A percentile compares a stretch with the other conserved stretches of the same genome.
phyloP scores from a whole-genome alignment of 306 rosid species.

The Lathyrus sativus region DNA sequence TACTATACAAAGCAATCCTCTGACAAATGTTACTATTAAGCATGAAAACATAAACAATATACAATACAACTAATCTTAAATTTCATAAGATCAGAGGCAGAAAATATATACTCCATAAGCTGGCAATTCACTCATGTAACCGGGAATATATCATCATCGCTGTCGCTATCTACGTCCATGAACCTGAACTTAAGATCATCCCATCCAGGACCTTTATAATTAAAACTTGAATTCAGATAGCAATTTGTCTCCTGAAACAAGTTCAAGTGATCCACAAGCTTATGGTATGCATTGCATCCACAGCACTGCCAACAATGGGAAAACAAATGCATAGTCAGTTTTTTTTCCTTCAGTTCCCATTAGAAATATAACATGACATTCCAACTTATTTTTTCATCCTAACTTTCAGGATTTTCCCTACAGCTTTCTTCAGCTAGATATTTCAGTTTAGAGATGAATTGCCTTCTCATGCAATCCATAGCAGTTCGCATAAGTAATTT shows the following conservation, averaged over 20 bases:
- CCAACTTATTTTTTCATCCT: background rate
- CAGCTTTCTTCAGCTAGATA: background rate
- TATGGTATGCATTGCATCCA: conserved; percentile 89
- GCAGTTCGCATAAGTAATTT: conserved; percentile 29
- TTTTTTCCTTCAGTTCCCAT: background rate
- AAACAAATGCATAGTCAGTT: background rate
- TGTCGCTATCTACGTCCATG: conserved; percentile 57
- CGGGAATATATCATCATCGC: conserved; percentile 53
- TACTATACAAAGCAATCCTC: conserved; percentile 30
- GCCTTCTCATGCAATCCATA: background rate
- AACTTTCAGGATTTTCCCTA: background rate
- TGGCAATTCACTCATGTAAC: conserved; percentile 47
- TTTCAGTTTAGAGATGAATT: background rate
- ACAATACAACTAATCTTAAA: conserved; percentile 45
- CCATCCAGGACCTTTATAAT: conserved; percentile 73
- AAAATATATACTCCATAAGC: conserved; percentile 43
- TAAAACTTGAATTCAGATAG: conserved; percentile 76
- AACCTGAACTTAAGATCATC: conserved; percentile 63
- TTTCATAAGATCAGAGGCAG: conserved; percentile 38
- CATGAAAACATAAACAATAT: conserved; percentile 42
- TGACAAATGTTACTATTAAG: conserved; percentile 16
- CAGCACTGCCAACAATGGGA: conserved; percentile 64
- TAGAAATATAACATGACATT: conserved; percentile 16
- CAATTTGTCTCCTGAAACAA: conserved; percentile 91
- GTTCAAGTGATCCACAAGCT: conserved; percentile 94